Percentiles rank a stretch among this genome's conserved stretches.
Conservation (phyloP, 495 filamentous ascomycete species). For the Penicillium tannophilum region DNA sequence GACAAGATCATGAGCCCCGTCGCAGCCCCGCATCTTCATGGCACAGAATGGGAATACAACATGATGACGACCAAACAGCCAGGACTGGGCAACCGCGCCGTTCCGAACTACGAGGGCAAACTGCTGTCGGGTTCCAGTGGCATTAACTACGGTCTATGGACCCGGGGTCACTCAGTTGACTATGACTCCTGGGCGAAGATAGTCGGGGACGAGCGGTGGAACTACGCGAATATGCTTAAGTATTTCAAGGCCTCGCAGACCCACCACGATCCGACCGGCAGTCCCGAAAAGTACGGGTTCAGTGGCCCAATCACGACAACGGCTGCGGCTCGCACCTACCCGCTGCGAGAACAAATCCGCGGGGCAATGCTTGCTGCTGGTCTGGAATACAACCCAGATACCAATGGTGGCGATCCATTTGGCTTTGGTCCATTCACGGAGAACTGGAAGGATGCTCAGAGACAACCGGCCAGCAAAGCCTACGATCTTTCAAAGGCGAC, state of each 20-base stretch:
- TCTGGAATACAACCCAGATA: conserved; percentile 23
- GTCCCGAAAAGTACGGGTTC: background rate
- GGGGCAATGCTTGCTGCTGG: conserved; percentile 32
- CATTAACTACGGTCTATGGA: conserved; percentile 31
- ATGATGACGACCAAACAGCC: conserved; percentile 28
- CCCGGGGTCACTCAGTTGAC: conserved; percentile 34
- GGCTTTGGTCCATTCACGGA: conserved; percentile 35
- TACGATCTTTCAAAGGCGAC: conserved; percentile 34
- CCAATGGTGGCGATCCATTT: conserved; percentile 28
- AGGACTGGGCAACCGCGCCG: conserved; percentile 23
- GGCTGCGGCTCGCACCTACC: conserved; percentile 28
- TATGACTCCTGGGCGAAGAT: conserved; percentile 40
- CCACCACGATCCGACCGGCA: background rate
- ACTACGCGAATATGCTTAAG: conserved; percentile 24
- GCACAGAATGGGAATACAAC: background rate
- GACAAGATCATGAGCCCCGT: too few relatives aligned
- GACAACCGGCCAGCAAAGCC: conserved; percentile 32
- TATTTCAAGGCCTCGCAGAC: conserved; percentile 26
- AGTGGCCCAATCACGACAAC: conserved; percentile 26
- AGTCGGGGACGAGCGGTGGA: conserved; percentile 38
- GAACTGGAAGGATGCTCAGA: conserved; percentile 32
- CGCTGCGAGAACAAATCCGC: conserved; percentile 17
- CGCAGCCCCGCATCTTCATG: background rate
- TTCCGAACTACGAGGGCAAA: conserved; percentile 31
- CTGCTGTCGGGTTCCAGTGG: conserved; percentile 31